Evolutionary conservation across 768 basidiomycete genomes (phyloP).

Genomic region (Lepiota venenata): DNA sequence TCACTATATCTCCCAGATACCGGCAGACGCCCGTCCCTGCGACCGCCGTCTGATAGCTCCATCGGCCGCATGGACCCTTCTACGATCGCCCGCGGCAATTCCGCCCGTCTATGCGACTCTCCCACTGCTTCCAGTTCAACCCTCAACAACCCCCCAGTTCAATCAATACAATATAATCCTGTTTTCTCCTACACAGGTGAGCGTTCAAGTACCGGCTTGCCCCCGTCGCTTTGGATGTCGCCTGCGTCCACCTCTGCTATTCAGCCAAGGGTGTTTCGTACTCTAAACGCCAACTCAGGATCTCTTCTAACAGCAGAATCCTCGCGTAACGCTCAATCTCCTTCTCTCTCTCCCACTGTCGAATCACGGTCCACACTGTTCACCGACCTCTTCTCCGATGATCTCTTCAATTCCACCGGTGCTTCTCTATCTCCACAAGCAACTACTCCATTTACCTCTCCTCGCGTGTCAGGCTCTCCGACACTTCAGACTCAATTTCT

Average conservation of each 20-base stretch:
- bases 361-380: conserved; percentile 64
- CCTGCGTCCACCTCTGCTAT: conserved; percentile 43
- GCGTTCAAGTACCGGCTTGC: conserved; percentile 52
- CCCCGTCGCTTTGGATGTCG: conserved; percentile 86
- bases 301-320: conserved; percentile 23
- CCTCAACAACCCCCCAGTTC: conserved; percentile 5
- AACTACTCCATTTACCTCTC: conserved; percentile 60
- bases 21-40: conserved; percentile 7
- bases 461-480: conserved; percentile 65
- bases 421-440: conserved; percentile 36
- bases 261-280: conserved; percentile 24
- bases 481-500: conserved; percentile 48
- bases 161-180: conserved; percentile 16
- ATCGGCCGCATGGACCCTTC: neutral
- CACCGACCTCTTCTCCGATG: conserved; percentile 68
- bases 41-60: conserved; percentile 1
- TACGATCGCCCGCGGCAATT: neutral
- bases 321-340: conserved; percentile 28
- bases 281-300: conserved; percentile 31
- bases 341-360: conserved; percentile 39
- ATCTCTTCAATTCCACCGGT: conserved; percentile 47
- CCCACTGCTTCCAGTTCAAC: neutral
- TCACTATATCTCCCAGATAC: conserved; percentile 7
- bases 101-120: neutral
- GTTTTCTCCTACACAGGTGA: conserved; percentile 36